These are phyloP conservation scores for Rubia yunnanensis DNA, from an alignment of 257 asterid species.

Conservation along the genomic window DNA sequence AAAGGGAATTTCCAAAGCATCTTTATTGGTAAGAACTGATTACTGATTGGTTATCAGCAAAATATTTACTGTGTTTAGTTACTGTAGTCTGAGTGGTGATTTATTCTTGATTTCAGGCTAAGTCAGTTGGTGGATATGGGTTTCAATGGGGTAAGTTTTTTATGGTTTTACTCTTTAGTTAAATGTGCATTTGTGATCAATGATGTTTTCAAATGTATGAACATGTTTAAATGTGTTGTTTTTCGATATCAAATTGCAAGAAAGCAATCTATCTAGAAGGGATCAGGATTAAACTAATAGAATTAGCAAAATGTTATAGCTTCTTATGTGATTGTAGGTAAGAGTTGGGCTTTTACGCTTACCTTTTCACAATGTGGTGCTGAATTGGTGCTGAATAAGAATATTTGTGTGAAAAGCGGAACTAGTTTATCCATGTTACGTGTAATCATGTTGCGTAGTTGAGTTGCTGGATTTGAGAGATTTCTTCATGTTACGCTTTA, in stretches of 20 bases:
- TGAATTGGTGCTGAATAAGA: not conserved
- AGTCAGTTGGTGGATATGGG: slow-evolving; percentile 47
- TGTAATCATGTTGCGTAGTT: not conserved
- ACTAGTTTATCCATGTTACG: not conserved
- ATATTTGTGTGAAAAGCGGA: not conserved
- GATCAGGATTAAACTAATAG: not conserved
- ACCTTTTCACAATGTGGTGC: not conserved
- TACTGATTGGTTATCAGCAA: slow-evolving; percentile 8
- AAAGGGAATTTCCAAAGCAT: slow-evolving; percentile 43
- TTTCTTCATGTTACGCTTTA: not conserved
- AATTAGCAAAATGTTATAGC: not conserved
- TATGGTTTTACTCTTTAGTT: not conserved
- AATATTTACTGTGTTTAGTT: not conserved
- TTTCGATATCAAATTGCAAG: not conserved
- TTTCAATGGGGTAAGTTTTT: slow-evolving; percentile 52
- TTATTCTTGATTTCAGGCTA: slow-evolving; percentile 38
- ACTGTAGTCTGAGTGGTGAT: slow-evolving; percentile 4
- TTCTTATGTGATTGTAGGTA: not conserved
- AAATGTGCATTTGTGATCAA: not conserved
- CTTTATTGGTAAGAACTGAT: slow-evolving; percentile 33
- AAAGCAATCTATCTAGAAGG: not conserved
- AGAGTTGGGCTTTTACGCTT: not conserved
- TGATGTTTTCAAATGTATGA: not conserved
- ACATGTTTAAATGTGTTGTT: not conserved
- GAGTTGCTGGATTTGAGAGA: not conserved